Percentiles rank a stretch among this genome's conserved stretches.
These are phyloP conservation scores for Microthyrium microscopicum DNA, from an alignment of 2,329 filamentous ascomycete species.

Conservation along the genomic window DNA sequence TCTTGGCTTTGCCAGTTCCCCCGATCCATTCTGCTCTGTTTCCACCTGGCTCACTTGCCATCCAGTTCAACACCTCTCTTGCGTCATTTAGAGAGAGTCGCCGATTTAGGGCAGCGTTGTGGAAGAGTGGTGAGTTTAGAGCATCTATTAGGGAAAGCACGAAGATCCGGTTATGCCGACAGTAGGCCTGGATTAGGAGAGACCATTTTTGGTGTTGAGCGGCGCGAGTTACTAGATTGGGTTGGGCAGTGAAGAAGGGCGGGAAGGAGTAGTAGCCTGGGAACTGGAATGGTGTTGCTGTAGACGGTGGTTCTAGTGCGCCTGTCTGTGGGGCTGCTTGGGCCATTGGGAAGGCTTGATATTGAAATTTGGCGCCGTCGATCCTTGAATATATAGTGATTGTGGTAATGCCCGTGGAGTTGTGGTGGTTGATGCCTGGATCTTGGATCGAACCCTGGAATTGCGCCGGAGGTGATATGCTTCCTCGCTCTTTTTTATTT, in stretches of 20 bases:
- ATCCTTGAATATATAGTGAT: too few species aligned
- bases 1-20: slow-evolving; percentile 9
- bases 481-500: too few species aligned
- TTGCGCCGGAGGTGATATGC: too few species aligned
- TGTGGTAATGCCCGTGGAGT: too few species aligned
- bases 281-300: slow-evolving; percentile 18
- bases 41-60: slow-evolving; percentile 35
- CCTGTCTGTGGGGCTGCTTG: neutral
- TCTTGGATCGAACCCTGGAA: too few species aligned
- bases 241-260: slow-evolving; percentile 71
- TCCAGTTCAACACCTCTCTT: slow-evolving; percentile 37
- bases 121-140: slow-evolving; percentile 41
- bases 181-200: slow-evolving; percentile 70
- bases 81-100: slow-evolving; percentile 36
- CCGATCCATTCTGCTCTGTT: slow-evolving; percentile 48
- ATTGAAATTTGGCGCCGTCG: too few species aligned
- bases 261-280: slow-evolving; percentile 52
- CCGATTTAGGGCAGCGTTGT: slow-evolving; percentile 27
- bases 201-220: slow-evolving; percentile 76
- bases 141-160: slow-evolving; percentile 51
- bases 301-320: neutral
- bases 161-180: slow-evolving; percentile 59
- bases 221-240: slow-evolving; percentile 54
- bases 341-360: too few species aligned
- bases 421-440: too few species aligned